Base-by-base conservation (phyloP, 2,329 filamentous ascomycete species). In the Alternaria atra region DNA sequence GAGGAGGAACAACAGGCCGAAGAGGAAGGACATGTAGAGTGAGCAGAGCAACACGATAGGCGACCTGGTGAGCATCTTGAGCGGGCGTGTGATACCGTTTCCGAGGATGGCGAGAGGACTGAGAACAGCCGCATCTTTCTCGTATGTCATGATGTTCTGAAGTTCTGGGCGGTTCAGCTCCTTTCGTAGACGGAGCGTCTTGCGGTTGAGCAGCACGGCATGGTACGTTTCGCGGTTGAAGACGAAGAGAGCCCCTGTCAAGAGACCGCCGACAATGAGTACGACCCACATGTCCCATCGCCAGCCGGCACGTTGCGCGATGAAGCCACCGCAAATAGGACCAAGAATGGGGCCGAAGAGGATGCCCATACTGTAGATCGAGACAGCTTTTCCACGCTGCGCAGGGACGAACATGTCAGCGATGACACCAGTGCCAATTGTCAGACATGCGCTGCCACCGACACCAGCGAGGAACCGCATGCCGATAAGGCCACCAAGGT, bases 101-200 rank as follows among this genome's bases (percentile, higher is more conserved):
- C 58, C 57, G 10, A 79, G 66, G 23, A 73, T 66, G 20, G 58
- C 63, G 12, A 56, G 34, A 9, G 57, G 67, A 6, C 52, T 68
- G 1, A 69, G 52, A 15, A 67, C 35, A 0, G 60, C 39, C 5
- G 66, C 64, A 34, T 70, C 68, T 7, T 74, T 68, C 13, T 67
- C 46, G 50, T 70, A 67, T 0, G 70, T 73, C 68, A 83, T 81
- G 12, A 74, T 68, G 25, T 82, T 83, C 5, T 81, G 83, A 32
- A 83, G 78, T 39, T 84, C 81, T 5, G 80, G 80, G 3, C 85
- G 79, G 7, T 75, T 68, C 32, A 79, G 68, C 9, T 84, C 80
- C 58, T 81, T 83, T 9, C 79, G 73, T 7, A 78, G 63, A 35
- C 83, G 83, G 0, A 84, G 86, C 0, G 91, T 80, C 89, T 79